Conservation (phyloP, 108 stramenopile species). For the Asterionellopsis glacialis region DNA sequence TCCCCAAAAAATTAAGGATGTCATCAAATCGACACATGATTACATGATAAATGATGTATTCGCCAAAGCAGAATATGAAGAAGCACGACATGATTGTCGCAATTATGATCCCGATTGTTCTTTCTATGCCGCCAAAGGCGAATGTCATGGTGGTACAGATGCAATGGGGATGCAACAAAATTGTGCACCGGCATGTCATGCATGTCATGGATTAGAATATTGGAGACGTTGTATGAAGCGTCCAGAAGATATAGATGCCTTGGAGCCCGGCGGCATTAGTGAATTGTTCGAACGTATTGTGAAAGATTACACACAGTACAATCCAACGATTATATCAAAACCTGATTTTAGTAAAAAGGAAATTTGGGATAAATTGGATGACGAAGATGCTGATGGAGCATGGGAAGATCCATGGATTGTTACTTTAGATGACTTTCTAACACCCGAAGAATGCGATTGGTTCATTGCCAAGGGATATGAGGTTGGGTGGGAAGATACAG, state of each 20-base stretch:
- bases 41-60: conserved; percentile 55
- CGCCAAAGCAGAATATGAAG: conserved; percentile 23
- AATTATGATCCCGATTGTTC: conserved; percentile 51
- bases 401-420: conserved; percentile 41
- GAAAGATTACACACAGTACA: conserved; percentile 15
- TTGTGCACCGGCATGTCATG: conserved; percentile 52
- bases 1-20: neutral
- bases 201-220: conserved; percentile 19
- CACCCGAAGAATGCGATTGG: conserved; percentile 60
- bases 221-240: conserved; percentile 38
- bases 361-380: conserved; percentile 10
- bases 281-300: conserved; percentile 59
- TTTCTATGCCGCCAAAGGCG: conserved; percentile 60
- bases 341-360: conserved; percentile 15
- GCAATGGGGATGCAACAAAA: conserved; percentile 39
- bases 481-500: too few species aligned
- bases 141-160: conserved; percentile 60
- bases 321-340: conserved; percentile 19
- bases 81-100: conserved; percentile 33
- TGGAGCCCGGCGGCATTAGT: conserved; percentile 56
- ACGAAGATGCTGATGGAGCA: neutral
- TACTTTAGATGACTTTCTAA: conserved; percentile 67
- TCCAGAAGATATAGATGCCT: conserved; percentile 26
- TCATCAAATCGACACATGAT: conserved; percentile 30
- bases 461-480: conserved; percentile 31